Evolutionary conservation across 495 filamentous ascomycete genomes (phyloP), one percentile per base, ranked within the genome.

Genomic region (Cetradonia linearis): DNA sequence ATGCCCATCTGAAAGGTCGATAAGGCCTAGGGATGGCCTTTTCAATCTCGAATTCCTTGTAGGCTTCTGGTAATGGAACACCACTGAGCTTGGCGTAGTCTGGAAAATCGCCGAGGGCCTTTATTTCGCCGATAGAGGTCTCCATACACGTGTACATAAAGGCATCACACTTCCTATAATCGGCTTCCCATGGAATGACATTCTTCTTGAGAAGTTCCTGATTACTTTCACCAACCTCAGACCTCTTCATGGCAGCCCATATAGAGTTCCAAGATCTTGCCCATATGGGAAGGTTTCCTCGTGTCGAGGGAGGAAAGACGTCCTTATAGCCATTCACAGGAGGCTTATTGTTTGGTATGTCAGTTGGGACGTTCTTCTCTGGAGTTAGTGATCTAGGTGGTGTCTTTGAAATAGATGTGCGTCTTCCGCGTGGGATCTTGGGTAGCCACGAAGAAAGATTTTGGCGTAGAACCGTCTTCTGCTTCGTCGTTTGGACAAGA

Each of bases 1-100:
- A 95, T 1, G 77, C 71, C 91, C 91, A 95, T 68, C 91, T 73
- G 52, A 95, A 90, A 0, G 91, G 91, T 31, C 91, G 78, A 69
- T 87, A 86, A 16, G 84, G 87, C 37, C 86, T 76, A n/a, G 86
- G 78, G 20, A 78, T 67, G 0, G 87, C 86, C 62, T 76, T 84
- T 31, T 78, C 70, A 49, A 87, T 83, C 60, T 85, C 72, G 64
- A 87, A 88, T n/a, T 82, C 74, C 3, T 56, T 56, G 65, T 88
- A 89, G 0, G 86, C 76, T 14, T 74, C 61, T 0, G 91, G 91
- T 37, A 88, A 70, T 1, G 88, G 89, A 20, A 96, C 86, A 33
- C 88, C 91, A 59, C 84, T 88, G 9, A 96, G 73, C 5, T 75
- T 70, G 37, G 88, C 79, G 72, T 96, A 95, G 65, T 94, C 85